phyloP scores from a whole-genome alignment of 202 grass and related monocot genomes.

The Carex arenaria region DNA sequence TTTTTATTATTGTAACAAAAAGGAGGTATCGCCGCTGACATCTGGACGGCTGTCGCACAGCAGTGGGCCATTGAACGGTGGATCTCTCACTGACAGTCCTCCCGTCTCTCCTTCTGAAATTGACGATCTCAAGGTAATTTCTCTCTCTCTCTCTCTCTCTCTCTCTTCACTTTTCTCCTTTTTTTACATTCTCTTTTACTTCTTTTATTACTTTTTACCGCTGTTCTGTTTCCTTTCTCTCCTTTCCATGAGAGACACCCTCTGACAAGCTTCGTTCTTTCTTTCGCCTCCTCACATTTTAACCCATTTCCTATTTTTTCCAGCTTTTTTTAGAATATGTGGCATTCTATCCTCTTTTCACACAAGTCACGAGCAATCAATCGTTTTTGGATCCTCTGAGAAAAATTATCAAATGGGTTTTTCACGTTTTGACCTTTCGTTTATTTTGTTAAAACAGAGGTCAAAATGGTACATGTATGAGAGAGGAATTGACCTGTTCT shows the following conservation, averaged over 20 bases:
- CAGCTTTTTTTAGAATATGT: neutral
- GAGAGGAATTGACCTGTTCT: too few relatives aligned
- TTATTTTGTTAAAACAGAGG: neutral
- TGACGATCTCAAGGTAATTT: slow-evolving; percentile 66
- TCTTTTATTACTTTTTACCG: slow-evolving; percentile 13
- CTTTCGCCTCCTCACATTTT: neutral
- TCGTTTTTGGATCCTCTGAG: neutral
- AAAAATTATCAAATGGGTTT: neutral
- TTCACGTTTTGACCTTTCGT: too few relatives aligned
- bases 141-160: neutral
- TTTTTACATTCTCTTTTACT: neutral
- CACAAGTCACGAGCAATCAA: neutral
- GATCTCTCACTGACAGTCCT: slow-evolving; percentile 91
- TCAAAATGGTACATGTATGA: neutral
- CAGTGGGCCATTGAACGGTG: slow-evolving; percentile 86
- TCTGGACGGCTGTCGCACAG: slow-evolving; percentile 95
- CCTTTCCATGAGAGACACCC: slow-evolving; percentile 58
- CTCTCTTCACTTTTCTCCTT: neutral
- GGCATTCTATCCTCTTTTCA: neutral
- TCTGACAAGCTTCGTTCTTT: neutral
- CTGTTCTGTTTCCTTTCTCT: slow-evolving; percentile 26
- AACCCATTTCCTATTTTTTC: slow-evolving; percentile 9
- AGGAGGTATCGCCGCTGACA: slow-evolving; percentile 82
- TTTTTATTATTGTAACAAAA: slow-evolving; percentile 7
- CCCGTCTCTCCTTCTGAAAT: slow-evolving; percentile 83